Percentiles rank a stretch among this genome's conserved stretches.
Evolutionary conservation across 148 eudicot species (phyloP).

Genomic region (Cornus controversa): DNA sequence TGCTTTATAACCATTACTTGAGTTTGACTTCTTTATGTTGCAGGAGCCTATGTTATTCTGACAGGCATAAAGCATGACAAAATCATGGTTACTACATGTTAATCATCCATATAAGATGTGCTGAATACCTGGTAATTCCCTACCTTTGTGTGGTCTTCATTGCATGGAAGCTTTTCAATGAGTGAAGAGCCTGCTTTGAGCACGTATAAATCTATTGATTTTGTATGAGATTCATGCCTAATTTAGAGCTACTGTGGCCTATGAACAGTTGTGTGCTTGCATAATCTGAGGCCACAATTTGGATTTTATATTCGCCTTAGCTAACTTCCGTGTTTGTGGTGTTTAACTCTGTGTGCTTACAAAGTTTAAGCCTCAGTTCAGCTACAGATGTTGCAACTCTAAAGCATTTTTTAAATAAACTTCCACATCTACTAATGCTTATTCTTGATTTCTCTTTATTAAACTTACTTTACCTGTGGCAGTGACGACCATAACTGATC

Average conservation of each 20-base stretch:
- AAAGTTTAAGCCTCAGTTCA: neutral
- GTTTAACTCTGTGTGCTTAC: neutral
- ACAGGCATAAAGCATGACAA: neutral
- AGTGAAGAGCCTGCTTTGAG: neutral
- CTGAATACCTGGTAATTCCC: neutral
- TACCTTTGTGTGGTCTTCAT: neutral
- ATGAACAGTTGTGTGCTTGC: neutral
- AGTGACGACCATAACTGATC: neutral
- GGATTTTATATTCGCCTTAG: neutral
- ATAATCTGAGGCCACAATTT: neutral
- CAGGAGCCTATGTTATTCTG: neutral
- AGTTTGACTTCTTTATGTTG: neutral
- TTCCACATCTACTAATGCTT: neutral
- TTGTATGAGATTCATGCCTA: neutral
- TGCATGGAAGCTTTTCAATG: neutral
- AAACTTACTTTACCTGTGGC: neutral
- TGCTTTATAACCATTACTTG: neutral
- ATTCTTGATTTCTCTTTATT: neutral
- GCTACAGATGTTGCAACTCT: neutral
- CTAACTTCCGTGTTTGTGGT: neutral
- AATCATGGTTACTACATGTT: neutral
- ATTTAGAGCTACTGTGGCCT: neutral
- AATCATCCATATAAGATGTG: neutral
- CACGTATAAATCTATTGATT: neutral
- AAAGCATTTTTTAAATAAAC: neutral